Percentiles rank a stretch among this genome's conserved stretches.
These are phyloP conservation scores for Leptosphaerulina australis DNA, from an alignment of 2,329 filamentous ascomycete species.

Conservation along the genomic window DNA sequence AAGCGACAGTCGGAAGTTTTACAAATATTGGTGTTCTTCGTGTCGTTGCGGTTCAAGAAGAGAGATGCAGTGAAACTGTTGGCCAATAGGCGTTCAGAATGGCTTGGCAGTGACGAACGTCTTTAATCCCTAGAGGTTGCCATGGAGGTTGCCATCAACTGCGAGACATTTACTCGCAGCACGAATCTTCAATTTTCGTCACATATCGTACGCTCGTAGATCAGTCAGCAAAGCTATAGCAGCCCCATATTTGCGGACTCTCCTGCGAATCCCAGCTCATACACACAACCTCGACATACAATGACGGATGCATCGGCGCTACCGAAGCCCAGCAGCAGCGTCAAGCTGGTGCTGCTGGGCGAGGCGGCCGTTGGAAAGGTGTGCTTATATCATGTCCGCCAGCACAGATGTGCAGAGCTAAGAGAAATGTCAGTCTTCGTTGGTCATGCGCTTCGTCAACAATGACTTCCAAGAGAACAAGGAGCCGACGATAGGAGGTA, in stretches of 20 bases:
- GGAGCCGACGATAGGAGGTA: conserved; percentile 98
- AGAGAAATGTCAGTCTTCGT: conserved; percentile 71
- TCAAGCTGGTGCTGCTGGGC: conserved; percentile 97
- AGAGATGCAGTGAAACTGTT: background rate
- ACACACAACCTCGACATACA: conserved; percentile 18
- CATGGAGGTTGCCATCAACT: conserved; percentile 7
- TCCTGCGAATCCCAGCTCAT: background rate
- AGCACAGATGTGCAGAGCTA: background rate
- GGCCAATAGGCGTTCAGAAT: conserved; percentile 1
- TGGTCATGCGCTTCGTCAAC: conserved; percentile 98
- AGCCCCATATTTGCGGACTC: background rate
- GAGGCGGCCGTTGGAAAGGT: conserved; percentile 99
- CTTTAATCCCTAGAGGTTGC: background rate
- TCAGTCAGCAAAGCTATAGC: background rate
- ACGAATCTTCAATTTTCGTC: background rate
- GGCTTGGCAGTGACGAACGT: conserved; percentile 15
- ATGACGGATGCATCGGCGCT: conserved; percentile 74
- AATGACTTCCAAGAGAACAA: conserved; percentile 99
- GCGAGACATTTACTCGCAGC: conserved; percentile 12
- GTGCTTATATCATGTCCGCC: conserved; percentile 30
- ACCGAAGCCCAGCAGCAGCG: conserved; percentile 97
- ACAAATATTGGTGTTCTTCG: background rate
- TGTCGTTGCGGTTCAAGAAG: background rate
- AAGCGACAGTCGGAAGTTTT: background rate
- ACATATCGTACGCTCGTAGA: background rate